phyloP scores from a whole-genome alignment of 495 filamentous ascomycete genomes.

The Symbiotaphrina buchneri region DNA sequence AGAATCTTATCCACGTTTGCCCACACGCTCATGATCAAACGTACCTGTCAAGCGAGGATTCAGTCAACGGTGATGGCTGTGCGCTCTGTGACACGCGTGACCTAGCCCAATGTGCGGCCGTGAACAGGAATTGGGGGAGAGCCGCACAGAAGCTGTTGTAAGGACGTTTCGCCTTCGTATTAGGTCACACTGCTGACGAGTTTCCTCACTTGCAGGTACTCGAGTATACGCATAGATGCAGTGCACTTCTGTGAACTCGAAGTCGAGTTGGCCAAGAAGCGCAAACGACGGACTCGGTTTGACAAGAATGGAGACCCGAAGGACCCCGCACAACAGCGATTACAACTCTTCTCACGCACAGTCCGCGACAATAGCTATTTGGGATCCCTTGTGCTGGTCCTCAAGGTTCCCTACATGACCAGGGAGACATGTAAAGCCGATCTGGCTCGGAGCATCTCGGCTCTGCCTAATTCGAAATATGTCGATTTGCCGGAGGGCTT shows the following conservation, averaged over 20 bases:
- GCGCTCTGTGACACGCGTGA: conserved; percentile 93
- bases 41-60: conserved; percentile 66
- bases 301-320: conserved; percentile 54
- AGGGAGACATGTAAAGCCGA: conserved; percentile 69
- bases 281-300: conserved; percentile 53
- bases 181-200: neutral
- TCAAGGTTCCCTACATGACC: conserved; percentile 94
- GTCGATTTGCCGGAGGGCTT: conserved; percentile 82
- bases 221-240: conserved; percentile 73
- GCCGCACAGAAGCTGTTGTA: conserved; percentile 35
- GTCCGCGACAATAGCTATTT: conserved; percentile 51
- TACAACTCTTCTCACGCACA: conserved; percentile 57
- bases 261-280: conserved; percentile 48
- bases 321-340: conserved; percentile 52
- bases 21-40: conserved; percentile 58
- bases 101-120: conserved; percentile 53
- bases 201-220: conserved; percentile 35
- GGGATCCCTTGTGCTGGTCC: conserved; percentile 40
- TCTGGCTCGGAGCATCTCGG: conserved; percentile 66
- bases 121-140: conserved; percentile 48
- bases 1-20: conserved; percentile 62
- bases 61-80: conserved; percentile 62
- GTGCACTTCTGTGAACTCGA: conserved; percentile 92
- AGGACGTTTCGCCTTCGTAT: conserved; percentile 10
- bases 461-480: conserved; percentile 67